These are phyloP conservation scores for Phytophthora citricola DNA, from an alignment of 352 stramenopile genomes.

Conservation along the genomic window DNA sequence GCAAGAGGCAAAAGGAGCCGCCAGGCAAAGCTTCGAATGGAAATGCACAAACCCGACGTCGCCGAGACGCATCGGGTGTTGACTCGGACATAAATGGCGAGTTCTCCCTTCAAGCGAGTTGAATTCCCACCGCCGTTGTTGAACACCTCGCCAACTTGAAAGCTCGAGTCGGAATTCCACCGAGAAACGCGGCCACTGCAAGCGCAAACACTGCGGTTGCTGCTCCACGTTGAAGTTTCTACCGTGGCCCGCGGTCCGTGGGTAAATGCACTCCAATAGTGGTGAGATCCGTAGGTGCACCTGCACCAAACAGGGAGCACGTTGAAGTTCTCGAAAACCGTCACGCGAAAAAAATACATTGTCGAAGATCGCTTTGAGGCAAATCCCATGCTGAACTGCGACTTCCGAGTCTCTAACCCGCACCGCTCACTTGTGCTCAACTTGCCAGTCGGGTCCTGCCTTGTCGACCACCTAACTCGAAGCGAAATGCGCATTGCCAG, in stretches of 20 bases:
- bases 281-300: background rate
- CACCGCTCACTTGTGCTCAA: constrained; percentile 1
- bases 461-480: constrained; percentile 22
- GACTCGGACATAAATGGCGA: constrained; percentile 6
- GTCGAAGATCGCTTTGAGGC: constrained; percentile 14
- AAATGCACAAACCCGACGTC: constrained; percentile 14
- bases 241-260: too few species aligned
- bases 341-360: constrained; percentile 18
- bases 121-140: constrained; percentile 8
- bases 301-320: background rate
- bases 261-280: too few species aligned
- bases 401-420: constrained; percentile 4
- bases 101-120: constrained; percentile 4
- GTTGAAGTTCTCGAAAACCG: background rate
- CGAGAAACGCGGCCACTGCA: constrained; percentile 21
- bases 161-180: constrained; percentile 3
- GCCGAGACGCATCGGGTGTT: constrained; percentile 24
- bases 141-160: background rate
- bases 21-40: background rate
- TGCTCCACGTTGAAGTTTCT: background rate
- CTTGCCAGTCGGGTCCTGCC: constrained; percentile 7
- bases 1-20: constrained; percentile 1
- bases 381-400: constrained; percentile 6
- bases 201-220: background rate
- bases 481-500: constrained; percentile 14